A percentile compares a stretch with the other conserved stretches of the same genome.
Evolutionary conservation across 129 eudicot genomes (phyloP).

Genomic region (Escallonia herrerae): DNA sequence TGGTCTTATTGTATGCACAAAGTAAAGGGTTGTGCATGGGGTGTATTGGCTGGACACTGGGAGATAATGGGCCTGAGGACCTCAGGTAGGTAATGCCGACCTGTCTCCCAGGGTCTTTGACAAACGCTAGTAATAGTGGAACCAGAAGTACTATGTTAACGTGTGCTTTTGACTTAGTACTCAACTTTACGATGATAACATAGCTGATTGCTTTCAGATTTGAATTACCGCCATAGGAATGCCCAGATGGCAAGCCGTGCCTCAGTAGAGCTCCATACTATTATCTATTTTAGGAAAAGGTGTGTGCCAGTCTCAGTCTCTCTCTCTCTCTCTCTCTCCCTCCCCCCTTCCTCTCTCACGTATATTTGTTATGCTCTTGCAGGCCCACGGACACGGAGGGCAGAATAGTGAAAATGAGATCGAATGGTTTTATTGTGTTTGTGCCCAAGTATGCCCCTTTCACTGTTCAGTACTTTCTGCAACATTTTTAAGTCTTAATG

Average conservation of each 20-base stretch:
- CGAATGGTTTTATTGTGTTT: slow-evolving; percentile 91
- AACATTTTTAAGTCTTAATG: background rate
- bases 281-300: slow-evolving; percentile 81
- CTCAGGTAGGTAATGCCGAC: too few species aligned
- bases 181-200: background rate
- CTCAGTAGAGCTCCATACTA: slow-evolving; percentile 94
- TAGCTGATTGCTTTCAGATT: slow-evolving; percentile 35
- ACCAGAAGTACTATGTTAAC: too few species aligned
- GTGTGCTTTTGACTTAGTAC: background rate
- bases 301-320: slow-evolving; percentile 11
- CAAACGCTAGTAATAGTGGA: too few species aligned
- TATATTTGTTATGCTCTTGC: slow-evolving; percentile 29
- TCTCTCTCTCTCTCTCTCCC: slow-evolving; percentile 3
- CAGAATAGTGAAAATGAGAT: slow-evolving; percentile 84
- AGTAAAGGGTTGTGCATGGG: too few species aligned
- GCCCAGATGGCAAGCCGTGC: slow-evolving; percentile 99
- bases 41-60: too few species aligned
- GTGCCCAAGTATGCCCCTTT: slow-evolving; percentile 77
- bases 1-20: too few species aligned
- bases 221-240: slow-evolving; percentile 91
- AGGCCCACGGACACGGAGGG: slow-evolving; percentile 95
- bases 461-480: slow-evolving; percentile 3
- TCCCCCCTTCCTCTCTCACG: background rate
- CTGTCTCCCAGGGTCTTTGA: too few species aligned
- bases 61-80: too few species aligned